Conservation (phyloP, 352 stramenopile species). For the Pythium sp. region DNA sequence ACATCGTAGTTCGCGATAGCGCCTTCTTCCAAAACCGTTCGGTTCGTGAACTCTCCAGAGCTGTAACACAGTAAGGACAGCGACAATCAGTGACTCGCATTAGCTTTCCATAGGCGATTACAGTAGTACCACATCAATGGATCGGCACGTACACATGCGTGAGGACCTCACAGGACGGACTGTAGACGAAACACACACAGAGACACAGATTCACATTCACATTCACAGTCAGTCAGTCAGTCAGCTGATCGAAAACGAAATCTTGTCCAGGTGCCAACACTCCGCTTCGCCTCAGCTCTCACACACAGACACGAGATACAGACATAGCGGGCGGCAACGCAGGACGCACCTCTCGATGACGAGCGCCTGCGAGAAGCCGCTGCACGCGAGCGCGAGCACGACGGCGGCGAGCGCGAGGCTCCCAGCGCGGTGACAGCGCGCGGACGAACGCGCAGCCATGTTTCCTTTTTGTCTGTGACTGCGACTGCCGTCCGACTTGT, state of each 20-base stretch:
- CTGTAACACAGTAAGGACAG: slow-evolving; percentile 16
- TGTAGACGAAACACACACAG: slow-evolving; percentile 16
- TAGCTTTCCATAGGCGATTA: not conserved
- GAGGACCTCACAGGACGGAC: slow-evolving; percentile 49
- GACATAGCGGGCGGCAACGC: not conserved
- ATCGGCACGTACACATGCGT: slow-evolving; percentile 61
- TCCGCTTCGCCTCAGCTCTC: not conserved
- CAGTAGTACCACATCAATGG: not conserved
- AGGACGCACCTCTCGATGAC: slow-evolving; percentile 43
- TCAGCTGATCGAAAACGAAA: slow-evolving; percentile 1
- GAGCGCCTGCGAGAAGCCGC: slow-evolving; percentile 24
- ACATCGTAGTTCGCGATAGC: slow-evolving; percentile 34
- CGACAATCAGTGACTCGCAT: not conserved
- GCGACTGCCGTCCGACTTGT: not conserved
- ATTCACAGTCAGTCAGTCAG: slow-evolving; percentile 3
- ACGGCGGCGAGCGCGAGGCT: slow-evolving; percentile 6
- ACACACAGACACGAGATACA: not conserved
- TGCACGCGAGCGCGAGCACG: slow-evolving; percentile 20
- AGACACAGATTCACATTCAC: not conserved
- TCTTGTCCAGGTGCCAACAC: not conserved
- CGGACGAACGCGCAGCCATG: slow-evolving; percentile 6
- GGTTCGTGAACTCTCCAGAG: slow-evolving; percentile 74
- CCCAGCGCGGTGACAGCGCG: slow-evolving; percentile 16
- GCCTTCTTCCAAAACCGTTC: slow-evolving; percentile 35
- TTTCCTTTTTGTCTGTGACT: not conserved